Percentiles rank a stretch among this genome's conserved stretches.
Evolutionary conservation across 176 grass and related monocot genomes (phyloP).

Genomic region (Carex myosuroides): DNA sequence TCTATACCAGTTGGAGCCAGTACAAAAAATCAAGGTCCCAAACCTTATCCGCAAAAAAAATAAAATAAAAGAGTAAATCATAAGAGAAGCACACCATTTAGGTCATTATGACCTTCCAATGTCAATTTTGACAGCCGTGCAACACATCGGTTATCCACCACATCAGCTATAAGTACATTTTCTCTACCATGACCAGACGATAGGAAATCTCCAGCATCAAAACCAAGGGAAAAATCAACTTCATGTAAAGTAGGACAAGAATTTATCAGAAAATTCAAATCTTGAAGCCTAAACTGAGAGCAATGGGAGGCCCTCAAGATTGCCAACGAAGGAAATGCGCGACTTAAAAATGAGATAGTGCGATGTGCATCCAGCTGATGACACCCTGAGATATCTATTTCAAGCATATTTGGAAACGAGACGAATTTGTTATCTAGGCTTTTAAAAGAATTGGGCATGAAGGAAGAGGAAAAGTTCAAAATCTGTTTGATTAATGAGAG

Average conservation of each 20-base stretch:
- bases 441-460: not conserved
- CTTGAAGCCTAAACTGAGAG: conserved; percentile 1
- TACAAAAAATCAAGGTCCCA: not conserved
- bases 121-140: not conserved
- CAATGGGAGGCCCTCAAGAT: conserved; percentile 4
- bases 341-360: not conserved
- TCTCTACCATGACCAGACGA: conserved; percentile 8
- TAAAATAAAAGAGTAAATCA: not conserved
- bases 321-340: not conserved
- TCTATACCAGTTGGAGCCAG: not conserved
- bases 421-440: not conserved
- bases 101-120: not conserved
- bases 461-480: not conserved
- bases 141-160: not conserved
- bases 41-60: not conserved
- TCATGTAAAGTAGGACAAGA: not conserved
- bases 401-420: conserved; percentile 7
- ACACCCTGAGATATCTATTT: conserved; percentile 17
- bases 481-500: conserved; percentile 8
- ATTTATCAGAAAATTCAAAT: conserved; percentile 5
- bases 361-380: not conserved
- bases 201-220: conserved; percentile 7
- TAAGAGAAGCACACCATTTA: conserved; percentile 8
- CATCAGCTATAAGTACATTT: not conserved
- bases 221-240: conserved; percentile 9